phyloP scores from a whole-genome alignment of 140 eudicot species.

The Oenanthe javanica region DNA sequence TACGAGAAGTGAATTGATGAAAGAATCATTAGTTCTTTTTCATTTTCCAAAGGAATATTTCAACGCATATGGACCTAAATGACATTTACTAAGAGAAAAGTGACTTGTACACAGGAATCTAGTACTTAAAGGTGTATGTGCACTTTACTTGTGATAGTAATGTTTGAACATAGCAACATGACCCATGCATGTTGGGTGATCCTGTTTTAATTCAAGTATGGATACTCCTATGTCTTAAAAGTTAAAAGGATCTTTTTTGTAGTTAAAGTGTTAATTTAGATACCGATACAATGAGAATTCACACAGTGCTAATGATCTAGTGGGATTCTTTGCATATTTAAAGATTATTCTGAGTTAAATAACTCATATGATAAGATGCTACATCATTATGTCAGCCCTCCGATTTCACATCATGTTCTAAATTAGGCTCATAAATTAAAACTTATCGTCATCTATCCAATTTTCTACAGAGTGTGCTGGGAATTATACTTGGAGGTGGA shows the following conservation, averaged over 20 bases:
- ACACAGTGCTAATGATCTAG: background rate
- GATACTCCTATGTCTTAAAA: background rate
- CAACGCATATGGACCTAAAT: background rate
- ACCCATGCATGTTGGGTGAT: background rate
- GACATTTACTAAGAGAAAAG: background rate
- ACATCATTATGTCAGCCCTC: background rate
- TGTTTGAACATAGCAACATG: background rate
- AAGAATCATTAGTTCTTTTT: background rate
- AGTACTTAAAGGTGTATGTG: background rate
- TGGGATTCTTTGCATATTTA: background rate
- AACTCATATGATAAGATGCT: background rate
- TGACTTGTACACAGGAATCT: background rate
- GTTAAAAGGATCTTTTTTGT: background rate
- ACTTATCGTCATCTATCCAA: conserved; percentile 5
- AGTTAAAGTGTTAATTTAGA: background rate
- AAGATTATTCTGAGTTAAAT: background rate
- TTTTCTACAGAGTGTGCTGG: conserved; percentile 80
- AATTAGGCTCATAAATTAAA: background rate
- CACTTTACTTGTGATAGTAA: background rate
- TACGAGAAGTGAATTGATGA: background rate
- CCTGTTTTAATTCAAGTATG: background rate
- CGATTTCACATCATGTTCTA: background rate
- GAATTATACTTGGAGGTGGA: conserved; percentile 98
- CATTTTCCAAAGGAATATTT: background rate
- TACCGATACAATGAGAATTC: background rate